Evolutionary conservation across 2,329 filamentous ascomycete genomes (phyloP).

Genomic region (Aspergillus pseudonomiae): DNA sequence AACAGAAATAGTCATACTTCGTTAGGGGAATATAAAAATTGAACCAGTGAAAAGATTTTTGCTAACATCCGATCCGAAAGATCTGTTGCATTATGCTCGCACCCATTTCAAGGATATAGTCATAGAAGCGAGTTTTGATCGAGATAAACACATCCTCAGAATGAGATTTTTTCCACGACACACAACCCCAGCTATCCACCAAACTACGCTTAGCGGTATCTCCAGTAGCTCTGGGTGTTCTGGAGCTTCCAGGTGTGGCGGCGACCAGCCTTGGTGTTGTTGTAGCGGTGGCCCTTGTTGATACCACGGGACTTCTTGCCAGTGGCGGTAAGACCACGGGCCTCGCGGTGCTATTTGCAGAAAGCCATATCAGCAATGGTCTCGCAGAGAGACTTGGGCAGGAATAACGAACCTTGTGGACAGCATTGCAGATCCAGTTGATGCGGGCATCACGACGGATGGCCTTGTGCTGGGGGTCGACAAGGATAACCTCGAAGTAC

Average conservation of each 20-base stretch:
- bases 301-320: conserved; percentile 99
- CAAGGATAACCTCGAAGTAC: conserved; percentile 99
- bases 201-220: conserved; percentile 72
- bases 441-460: conserved; percentile 98
- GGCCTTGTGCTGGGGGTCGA: conserved; percentile 99
- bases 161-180: conserved; percentile 35
- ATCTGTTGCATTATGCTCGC: conserved; percentile 42
- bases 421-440: conserved; percentile 99
- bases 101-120: conserved; percentile 31
- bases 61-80: conserved; percentile 41
- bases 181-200: conserved; percentile 32
- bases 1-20: conserved; percentile 39
- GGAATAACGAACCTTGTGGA: conserved; percentile 73
- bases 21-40: conserved; percentile 37
- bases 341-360: conserved; percentile 78
- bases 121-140: conserved; percentile 34
- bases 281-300: conserved; percentile 99
- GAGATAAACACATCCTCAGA: conserved; percentile 40
- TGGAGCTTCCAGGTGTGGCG: conserved; percentile 99
- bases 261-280: conserved; percentile 94
- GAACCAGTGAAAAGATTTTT: conserved; percentile 38
- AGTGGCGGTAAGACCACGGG: conserved; percentile 93
- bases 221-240: conserved; percentile 99
- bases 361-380: conserved; percentile 26
- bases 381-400: background rate